These are phyloP conservation scores for Leccinum solheimii DNA, from an alignment of 1,284 basidiomycete species.

Conservation along the genomic window DNA sequence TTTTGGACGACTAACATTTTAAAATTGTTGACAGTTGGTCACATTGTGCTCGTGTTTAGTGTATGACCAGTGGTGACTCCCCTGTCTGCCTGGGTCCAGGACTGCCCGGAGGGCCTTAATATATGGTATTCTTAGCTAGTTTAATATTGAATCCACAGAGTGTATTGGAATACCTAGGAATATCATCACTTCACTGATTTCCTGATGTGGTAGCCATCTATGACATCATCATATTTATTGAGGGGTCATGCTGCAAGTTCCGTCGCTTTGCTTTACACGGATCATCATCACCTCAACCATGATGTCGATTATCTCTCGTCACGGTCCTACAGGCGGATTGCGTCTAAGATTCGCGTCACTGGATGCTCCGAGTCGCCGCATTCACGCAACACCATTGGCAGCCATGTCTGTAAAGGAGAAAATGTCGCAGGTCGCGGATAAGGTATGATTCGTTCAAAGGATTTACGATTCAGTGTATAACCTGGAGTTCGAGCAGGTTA, in stretches of 20 bases:
- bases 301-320: not conserved
- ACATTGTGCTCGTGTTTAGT: no score
- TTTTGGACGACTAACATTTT: no score
- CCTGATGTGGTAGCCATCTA: not conserved
- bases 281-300: not conserved
- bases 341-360: not conserved
- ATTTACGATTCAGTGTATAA: not conserved
- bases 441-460: slow-evolving; percentile 39
- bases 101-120: no score
- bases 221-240: slow-evolving; percentile 7
- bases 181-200: no score
- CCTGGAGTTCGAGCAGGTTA: slow-evolving; percentile 45
- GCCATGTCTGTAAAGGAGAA: slow-evolving; percentile 60
- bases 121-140: no score
- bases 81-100: no score
- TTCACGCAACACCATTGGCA: slow-evolving; percentile 50
- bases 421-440: slow-evolving; percentile 59
- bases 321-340: not conserved
- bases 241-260: not conserved
- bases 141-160: no score
- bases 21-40: no score
- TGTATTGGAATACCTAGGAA: no score
- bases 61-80: no score
- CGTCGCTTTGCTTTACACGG: not conserved
- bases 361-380: slow-evolving; percentile 27